These are phyloP conservation scores for Lodderomyces theae DNA, from an alignment of 1,139 yeast species.

Conservation along the genomic window DNA sequence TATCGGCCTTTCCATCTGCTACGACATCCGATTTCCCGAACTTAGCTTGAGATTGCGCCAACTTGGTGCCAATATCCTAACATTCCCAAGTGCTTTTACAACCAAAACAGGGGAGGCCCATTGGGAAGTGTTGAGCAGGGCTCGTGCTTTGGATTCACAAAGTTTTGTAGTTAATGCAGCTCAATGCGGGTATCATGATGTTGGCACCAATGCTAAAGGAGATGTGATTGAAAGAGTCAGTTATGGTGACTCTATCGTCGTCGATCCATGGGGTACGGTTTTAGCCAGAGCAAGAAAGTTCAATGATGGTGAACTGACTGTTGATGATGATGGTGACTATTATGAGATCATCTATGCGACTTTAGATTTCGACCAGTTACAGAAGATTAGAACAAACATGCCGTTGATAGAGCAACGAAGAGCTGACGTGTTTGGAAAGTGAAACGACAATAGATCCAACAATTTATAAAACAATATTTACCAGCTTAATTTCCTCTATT, in stretches of 20 bases:
- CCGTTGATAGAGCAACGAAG: conserved; percentile 74
- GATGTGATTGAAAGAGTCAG: conserved; percentile 44
- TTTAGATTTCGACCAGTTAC: conserved; percentile 52
- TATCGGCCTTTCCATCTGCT: conserved; percentile 76
- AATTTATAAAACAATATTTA: no score
- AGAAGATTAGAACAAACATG: conserved; percentile 59
- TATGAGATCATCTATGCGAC: conserved; percentile 64
- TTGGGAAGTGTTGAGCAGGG: conserved; percentile 76
- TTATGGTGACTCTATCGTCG: conserved; percentile 82
- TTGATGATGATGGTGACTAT: conserved; percentile 49
- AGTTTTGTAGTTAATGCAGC: conserved; percentile 89
- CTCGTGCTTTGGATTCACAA: conserved; percentile 88
- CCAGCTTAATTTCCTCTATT: not conserved
- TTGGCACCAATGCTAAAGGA: conserved; percentile 27
- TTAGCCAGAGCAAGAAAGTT: conserved; percentile 52
- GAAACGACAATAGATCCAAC: no score
- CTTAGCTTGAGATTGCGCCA: conserved; percentile 61
- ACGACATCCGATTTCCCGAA: conserved; percentile 89
- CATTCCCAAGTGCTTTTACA: conserved; percentile 92
- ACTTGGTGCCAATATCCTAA: conserved; percentile 72
- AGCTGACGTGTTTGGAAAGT: conserved; percentile 13
- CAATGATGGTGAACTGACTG: conserved; percentile 21
- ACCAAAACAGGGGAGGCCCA: conserved; percentile 88
- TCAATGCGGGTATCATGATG: conserved; percentile 75
- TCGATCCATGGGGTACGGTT: conserved; percentile 90